Percentiles rank a stretch among this genome's conserved stretches.
phyloP scores from a whole-genome alignment of 495 filamentous ascomycete genomes.

The Xylaria nigripes region DNA sequence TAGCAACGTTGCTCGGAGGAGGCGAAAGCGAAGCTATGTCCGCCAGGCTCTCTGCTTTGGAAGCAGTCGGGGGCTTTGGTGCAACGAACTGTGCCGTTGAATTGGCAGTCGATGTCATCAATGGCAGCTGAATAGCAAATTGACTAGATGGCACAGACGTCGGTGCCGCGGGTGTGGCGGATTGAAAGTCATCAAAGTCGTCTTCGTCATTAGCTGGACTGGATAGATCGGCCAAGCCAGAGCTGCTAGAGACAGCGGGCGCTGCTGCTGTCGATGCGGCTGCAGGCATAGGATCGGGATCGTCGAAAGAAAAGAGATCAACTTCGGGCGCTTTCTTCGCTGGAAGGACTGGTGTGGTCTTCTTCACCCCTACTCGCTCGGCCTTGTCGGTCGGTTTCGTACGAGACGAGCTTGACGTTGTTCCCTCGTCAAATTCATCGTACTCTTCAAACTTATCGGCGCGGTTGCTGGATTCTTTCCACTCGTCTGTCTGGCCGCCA shows the following conservation, averaged over 20 bases:
- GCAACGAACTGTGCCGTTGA: constrained; percentile 64
- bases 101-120: constrained; percentile 57
- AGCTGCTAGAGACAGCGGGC: constrained; percentile 37
- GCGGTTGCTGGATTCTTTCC: constrained; percentile 44
- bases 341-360: constrained; percentile 43
- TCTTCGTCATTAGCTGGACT: constrained; percentile 60
- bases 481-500: constrained; percentile 59
- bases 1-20: constrained; percentile 47
- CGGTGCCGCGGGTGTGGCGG: constrained; percentile 58
- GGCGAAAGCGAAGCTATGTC: constrained; percentile 77
- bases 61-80: constrained; percentile 73
- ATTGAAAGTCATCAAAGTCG: constrained; percentile 97
- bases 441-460: constrained; percentile 90
- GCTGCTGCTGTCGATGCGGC: constrained; percentile 41
- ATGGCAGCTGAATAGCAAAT: constrained; percentile 46
- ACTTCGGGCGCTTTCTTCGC: constrained; percentile 76
- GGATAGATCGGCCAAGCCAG: constrained; percentile 49
- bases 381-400: constrained; percentile 35
- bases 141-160: constrained; percentile 27
- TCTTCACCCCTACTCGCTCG: constrained; percentile 41
- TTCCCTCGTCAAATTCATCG: constrained; percentile 86
- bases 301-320: constrained; percentile 86
- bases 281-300: constrained; percentile 39
- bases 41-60: constrained; percentile 69
- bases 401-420: constrained; percentile 34